phyloP scores from a whole-genome alignment of 73 alveolate species.

The Paramecium pentaurelia region DNA sequence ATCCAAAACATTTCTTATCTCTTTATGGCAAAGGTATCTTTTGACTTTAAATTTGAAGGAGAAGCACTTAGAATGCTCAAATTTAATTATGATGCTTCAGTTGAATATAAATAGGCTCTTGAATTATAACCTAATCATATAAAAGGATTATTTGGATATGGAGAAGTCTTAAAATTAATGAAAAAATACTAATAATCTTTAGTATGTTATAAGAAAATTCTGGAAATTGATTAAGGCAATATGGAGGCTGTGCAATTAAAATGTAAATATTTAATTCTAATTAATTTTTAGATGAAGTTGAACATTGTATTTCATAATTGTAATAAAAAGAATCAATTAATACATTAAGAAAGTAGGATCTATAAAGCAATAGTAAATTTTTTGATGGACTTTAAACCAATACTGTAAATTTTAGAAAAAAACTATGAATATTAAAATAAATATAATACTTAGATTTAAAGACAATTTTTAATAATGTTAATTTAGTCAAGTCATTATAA shows the following conservation, averaged over 20 bases:
- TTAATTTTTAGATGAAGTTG: neutral
- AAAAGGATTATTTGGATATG: neutral
- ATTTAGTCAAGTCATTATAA: no score
- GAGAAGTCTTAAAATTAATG: neutral
- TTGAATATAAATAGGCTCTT: neutral
- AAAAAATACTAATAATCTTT: neutral
- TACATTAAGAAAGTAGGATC: neutral
- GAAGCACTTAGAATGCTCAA: neutral
- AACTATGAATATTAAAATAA: neutral
- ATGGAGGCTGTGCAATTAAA: neutral
- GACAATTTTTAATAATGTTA: neutral
- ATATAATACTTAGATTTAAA: neutral
- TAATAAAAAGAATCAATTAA: neutral
- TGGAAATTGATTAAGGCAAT: neutral
- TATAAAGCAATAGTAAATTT: neutral
- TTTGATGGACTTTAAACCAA: neutral
- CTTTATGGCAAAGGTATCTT: constrained; percentile 3
- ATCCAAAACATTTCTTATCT: neutral
- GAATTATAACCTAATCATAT: neutral
- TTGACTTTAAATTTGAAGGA: neutral
- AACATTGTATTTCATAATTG: neutral
- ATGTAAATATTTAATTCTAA: neutral
- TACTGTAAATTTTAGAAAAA: neutral
- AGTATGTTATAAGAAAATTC: neutral
- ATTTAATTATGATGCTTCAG: neutral